Evolutionary conservation across 768 basidiomycete genomes (phyloP).

Genomic region (Lactifluus piperatus): DNA sequence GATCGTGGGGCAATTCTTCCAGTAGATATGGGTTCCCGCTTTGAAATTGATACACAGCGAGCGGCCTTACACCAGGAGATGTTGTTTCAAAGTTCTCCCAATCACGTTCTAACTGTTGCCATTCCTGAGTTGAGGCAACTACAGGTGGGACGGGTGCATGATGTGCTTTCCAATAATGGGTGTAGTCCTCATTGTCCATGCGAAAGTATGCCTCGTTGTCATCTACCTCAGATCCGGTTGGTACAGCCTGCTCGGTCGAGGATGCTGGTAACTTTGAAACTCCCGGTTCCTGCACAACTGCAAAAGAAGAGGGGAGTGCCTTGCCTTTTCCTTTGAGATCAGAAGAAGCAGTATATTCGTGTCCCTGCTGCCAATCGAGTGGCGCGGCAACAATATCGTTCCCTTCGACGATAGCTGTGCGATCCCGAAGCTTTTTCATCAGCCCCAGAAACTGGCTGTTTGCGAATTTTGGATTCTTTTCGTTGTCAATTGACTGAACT

Average conservation of each 20-base stretch:
- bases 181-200: constrained; percentile 62
- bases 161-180: constrained; percentile 46
- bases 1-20: constrained; percentile 46
- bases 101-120: constrained; percentile 62
- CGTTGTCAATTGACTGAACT: constrained; percentile 64
- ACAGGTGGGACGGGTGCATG: constrained; percentile 18
- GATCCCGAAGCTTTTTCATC: constrained; percentile 80
- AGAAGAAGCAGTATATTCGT: constrained; percentile 20
- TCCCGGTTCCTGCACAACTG: neutral
- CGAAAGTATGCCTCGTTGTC: constrained; percentile 60
- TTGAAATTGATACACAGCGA: constrained; percentile 63
- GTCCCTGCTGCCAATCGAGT: constrained; percentile 22
- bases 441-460: constrained; percentile 77
- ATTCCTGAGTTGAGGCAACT: constrained; percentile 28
- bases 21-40: constrained; percentile 68
- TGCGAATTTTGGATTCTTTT: constrained; percentile 77
- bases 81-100: constrained; percentile 84
- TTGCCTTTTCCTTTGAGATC: constrained; percentile 68
- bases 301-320: constrained; percentile 23
- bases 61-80: constrained; percentile 47
- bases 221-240: constrained; percentile 25
- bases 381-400: constrained; percentile 56
- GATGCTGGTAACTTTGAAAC: neutral
- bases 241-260: neutral
- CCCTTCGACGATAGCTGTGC: constrained; percentile 67